Evolutionary conservation across 805 yeast species (phyloP).

Genomic region (Wickerhamomyces bisporus): DNA sequence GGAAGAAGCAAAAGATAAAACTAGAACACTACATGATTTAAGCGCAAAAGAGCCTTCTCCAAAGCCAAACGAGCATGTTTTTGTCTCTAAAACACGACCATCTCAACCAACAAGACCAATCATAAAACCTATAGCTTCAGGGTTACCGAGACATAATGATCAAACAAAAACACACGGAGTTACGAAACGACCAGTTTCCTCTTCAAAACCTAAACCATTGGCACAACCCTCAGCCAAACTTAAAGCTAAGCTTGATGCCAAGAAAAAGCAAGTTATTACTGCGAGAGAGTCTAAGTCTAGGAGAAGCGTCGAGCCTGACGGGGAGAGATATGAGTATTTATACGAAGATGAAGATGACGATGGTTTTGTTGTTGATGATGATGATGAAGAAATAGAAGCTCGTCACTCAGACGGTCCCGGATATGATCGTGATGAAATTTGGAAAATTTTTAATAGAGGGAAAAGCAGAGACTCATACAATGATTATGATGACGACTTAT

Average conservation of each 20-base stretch:
- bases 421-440: constrained; percentile 80
- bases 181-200: not conserved
- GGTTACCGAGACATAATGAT: not conserved
- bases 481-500: constrained; percentile 43
- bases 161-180: not conserved
- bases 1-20: constrained; percentile 47
- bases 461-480: constrained; percentile 42
- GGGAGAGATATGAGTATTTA: constrained; percentile 27
- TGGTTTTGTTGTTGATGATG: constrained; percentile 56
- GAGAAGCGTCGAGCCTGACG: not conserved
- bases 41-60: constrained; percentile 19
- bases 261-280: constrained; percentile 20
- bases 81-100: constrained; percentile 10
- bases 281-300: constrained; percentile 1
- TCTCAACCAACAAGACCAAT: not conserved
- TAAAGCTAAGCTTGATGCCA: constrained; percentile 38
- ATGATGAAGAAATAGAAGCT: constrained; percentile 18
- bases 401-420: constrained; percentile 30
- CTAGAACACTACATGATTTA: constrained; percentile 7
- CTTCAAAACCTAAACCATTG: constrained; percentile 22
- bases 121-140: not conserved
- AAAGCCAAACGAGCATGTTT: constrained; percentile 4
- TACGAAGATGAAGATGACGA: constrained; percentile 45
- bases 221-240: constrained; percentile 58
- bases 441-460: constrained; percentile 78